Evolutionary conservation across 176 grass and related monocot species (phyloP).

Genomic region (Tillandsia fasciculata): DNA sequence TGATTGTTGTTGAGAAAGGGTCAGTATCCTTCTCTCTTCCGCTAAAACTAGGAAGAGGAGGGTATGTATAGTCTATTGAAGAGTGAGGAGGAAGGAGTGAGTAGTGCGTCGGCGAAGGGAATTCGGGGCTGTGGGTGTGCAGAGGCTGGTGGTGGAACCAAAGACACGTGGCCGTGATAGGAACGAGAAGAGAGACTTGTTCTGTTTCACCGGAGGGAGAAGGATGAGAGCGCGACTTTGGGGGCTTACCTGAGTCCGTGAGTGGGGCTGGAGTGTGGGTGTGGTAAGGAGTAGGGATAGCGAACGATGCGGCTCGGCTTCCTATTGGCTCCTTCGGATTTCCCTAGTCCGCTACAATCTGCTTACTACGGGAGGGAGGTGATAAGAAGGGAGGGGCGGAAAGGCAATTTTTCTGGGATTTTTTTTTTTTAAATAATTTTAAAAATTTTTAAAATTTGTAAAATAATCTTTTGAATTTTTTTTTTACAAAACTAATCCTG

Average conservation of each 20-base stretch:
- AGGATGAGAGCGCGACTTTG: neutral
- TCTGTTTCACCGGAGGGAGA: neutral
- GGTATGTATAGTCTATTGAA: constrained; percentile 8
- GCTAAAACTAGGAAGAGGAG: constrained; percentile 11
- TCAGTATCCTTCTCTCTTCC: no score
- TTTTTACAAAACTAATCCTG: no score
- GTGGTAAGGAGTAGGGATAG: constrained; percentile 14
- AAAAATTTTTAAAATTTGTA: no score
- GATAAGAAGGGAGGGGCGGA: neutral
- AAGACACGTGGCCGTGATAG: constrained; percentile 20
- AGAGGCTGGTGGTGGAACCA: constrained; percentile 16
- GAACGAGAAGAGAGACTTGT: neutral
- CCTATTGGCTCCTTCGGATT: constrained; percentile 29
- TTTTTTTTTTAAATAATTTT: no score
- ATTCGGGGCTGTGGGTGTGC: neutral
- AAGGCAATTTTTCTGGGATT: neutral
- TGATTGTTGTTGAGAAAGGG: no score
- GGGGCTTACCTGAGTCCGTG: constrained; percentile 8
- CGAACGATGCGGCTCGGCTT: constrained; percentile 13
- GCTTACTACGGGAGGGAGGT: neutral
- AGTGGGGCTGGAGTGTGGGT: neutral
- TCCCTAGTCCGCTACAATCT: neutral
- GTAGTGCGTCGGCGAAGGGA: neutral
- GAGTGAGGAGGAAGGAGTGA: neutral
- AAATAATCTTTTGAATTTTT: no score